Evolutionary conservation across 768 basidiomycete genomes (phyloP).

Genomic region (Strobilomyces dryophilus): DNA sequence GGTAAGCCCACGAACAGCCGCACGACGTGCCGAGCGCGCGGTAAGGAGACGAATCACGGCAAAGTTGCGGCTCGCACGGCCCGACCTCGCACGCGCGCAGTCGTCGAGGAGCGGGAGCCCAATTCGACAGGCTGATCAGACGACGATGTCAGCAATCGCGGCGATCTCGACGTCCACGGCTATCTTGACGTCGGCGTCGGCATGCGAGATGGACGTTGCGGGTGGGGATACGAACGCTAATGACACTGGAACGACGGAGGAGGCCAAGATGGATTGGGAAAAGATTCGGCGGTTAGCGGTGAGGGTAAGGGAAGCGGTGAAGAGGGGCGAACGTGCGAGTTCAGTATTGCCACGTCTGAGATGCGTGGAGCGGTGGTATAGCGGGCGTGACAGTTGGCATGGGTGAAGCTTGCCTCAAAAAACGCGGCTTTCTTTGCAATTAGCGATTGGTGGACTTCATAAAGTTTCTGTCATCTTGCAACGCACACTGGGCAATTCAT

Average conservation of each 20-base stretch:
- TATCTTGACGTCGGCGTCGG: not conserved
- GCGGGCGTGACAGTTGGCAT: not conserved
- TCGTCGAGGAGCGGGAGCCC: constrained; percentile 20
- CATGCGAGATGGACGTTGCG: not conserved
- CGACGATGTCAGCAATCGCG: not conserved
- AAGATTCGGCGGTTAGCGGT: constrained; percentile 21
- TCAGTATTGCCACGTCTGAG: constrained; percentile 27
- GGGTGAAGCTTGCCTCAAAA: too few species aligned
- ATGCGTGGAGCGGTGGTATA: constrained; percentile 20
- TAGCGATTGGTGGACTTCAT: too few species aligned
- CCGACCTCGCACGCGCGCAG: constrained; percentile 33
- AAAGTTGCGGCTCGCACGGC: constrained; percentile 41
- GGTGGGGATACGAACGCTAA: too few species aligned
- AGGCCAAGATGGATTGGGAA: constrained; percentile 25
- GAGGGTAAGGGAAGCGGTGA: constrained; percentile 20
- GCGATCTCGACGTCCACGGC: not conserved
- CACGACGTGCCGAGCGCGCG: constrained; percentile 17
- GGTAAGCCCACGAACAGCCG: constrained; percentile 18
- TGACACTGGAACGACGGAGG: not conserved
- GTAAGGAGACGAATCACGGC: constrained; percentile 31
- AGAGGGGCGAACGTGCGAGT: constrained; percentile 14
- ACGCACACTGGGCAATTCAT: not conserved
- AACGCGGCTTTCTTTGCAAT: too few species aligned
- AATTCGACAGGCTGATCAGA: constrained; percentile 1
- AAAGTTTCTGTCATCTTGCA: too few species aligned